Evolutionary conservation across 1,284 basidiomycete genomes (phyloP).

Genomic region (Rugosomyces carneus): DNA sequence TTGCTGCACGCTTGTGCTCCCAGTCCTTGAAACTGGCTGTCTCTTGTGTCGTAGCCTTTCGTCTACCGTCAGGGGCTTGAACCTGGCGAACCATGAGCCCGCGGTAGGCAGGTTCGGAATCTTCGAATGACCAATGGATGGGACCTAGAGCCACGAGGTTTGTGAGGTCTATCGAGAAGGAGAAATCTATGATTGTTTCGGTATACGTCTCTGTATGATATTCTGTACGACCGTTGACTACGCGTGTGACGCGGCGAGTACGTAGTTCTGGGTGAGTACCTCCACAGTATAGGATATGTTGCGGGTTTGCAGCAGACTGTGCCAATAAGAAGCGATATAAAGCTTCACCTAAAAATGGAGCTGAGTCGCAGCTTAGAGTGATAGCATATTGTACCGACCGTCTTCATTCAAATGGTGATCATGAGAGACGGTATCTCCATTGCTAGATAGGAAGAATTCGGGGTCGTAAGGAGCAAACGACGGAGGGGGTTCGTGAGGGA

Average conservation of each 20-base stretch:
- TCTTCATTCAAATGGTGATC: conserved; percentile 66
- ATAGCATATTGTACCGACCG: conserved; percentile 28
- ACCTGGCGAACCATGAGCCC: conserved; percentile 47
- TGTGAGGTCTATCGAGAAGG: conserved; percentile 52
- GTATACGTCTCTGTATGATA: conserved; percentile 36
- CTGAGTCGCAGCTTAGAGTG: neutral
- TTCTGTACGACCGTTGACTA: conserved; percentile 28
- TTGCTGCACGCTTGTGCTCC: conserved; percentile 21
- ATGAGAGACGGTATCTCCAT: conserved; percentile 55
- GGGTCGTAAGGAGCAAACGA: conserved; percentile 56
- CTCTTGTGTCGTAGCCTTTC: conserved; percentile 26
- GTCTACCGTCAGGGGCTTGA: conserved; percentile 26
- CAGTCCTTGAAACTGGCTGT: conserved; percentile 25
- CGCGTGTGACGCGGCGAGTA: conserved; percentile 39
- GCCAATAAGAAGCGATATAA: conserved; percentile 64
- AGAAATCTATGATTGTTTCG: conserved; percentile 55
- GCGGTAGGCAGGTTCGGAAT: conserved; percentile 46
- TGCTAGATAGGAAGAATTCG: conserved; percentile 42
- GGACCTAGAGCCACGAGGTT: conserved; percentile 28
- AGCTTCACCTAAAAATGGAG: conserved; percentile 49
- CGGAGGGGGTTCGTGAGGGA: too few relatives aligned
- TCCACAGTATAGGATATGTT: conserved; percentile 40
- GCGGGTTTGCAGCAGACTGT: conserved; percentile 42
- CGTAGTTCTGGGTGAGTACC: conserved; percentile 55
- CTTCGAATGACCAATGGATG: conserved; percentile 41